Base-by-base conservation (phyloP, 192 early-diverging fungal genomes). In the Rhizophagus sp. region DNA sequence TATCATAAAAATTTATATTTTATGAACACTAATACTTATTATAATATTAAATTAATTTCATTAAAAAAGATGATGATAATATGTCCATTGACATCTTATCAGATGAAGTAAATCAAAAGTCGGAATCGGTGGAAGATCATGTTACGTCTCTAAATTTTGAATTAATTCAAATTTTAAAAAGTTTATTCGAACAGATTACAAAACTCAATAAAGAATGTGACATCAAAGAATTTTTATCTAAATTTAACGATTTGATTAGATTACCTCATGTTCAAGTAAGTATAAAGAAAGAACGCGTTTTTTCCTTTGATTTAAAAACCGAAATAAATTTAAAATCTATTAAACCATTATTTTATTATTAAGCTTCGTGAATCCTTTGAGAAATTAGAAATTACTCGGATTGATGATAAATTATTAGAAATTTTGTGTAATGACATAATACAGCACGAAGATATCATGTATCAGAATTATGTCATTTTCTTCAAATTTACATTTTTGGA, bases 391-490 rank as follows among this genome's bases (percentile, higher is more conserved):
- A 36, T 36, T 36, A 41, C 34, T 10, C 27, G 41, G 3, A 22
- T 36, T 22, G 67, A 36, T 69, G 36, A 69, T 22, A 34, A 36
- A 8, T 6, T 69, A 5, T 69, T 69, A 34, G 34, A 30, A 36
- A 41, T 41, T 22, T 69, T 69, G 34, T 69, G 67, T 36, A 69
- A 69, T 22, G 67, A 41, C 5, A 69, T 69, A 22, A 19, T 69
- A 36, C 27, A 69, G 19, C 34, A n/a, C 27, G 64, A 66, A 17
- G 64, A 78, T 68, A 64, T 78, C 36, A 25, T 39, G 11, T 78
- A 67, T 50, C 76, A 78, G 49, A 78, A 67, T 49, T 62, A 67
- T n/a, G 61, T 78, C 13, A 12, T 78, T 7, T 67, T 78, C 15
- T 63, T 78, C 25, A 78, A 34, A n/a, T 33, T 27, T 44, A 39